Percentiles rank a stretch among this genome's conserved stretches.
These are phyloP conservation scores for Phylloporus sp. DNA, from an alignment of 768 basidiomycete species.

Conservation along the genomic window DNA sequence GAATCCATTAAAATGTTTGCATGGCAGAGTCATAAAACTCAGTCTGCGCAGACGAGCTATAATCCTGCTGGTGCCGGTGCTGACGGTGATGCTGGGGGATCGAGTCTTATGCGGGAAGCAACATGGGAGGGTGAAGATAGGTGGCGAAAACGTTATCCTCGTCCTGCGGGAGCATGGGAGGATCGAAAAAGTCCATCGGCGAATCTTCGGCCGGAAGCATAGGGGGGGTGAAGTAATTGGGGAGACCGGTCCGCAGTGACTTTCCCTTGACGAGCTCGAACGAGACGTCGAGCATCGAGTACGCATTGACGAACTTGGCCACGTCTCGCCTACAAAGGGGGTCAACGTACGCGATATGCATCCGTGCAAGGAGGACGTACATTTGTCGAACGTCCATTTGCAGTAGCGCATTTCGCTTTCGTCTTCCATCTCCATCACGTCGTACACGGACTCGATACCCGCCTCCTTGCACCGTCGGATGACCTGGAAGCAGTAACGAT, in stretches of 20 bases:
- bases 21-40: no score
- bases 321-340: slow-evolving; percentile 78
- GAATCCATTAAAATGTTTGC: no score
- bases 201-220: slow-evolving; percentile 62
- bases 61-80: no score
- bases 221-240: slow-evolving; percentile 60
- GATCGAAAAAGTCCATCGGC: slow-evolving; percentile 70
- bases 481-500: slow-evolving; percentile 44
- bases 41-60: no score
- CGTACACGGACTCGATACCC: slow-evolving; percentile 86
- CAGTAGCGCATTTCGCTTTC: slow-evolving; percentile 75
- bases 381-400: slow-evolving; percentile 85
- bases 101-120: no score
- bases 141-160: no score
- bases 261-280: slow-evolving; percentile 84
- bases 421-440: slow-evolving; percentile 98
- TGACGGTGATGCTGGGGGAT: no score
- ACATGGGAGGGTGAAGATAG: no score
- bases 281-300: slow-evolving; percentile 91
- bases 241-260: slow-evolving; percentile 65
- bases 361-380: slow-evolving; percentile 59
- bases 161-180: no score
- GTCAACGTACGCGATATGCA: no score
- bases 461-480: slow-evolving; percentile 81
- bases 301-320: slow-evolving; percentile 93